These are phyloP conservation scores for Obelidium mucronatum DNA, from an alignment of 192 early-diverging fungal genomes.

Conservation along the genomic window DNA sequence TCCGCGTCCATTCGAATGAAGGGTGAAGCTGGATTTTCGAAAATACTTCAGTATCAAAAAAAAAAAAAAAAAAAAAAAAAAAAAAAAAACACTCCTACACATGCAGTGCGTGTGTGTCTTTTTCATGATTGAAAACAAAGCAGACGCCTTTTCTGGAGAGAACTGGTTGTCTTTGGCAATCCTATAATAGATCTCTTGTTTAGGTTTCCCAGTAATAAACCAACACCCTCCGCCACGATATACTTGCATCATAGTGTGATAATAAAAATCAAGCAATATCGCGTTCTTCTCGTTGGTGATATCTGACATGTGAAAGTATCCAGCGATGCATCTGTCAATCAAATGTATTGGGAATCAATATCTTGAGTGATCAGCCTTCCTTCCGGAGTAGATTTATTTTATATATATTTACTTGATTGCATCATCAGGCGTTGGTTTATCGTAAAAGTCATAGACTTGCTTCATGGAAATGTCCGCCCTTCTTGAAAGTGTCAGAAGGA, in stretches of 20 bases:
- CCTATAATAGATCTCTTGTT: conserved; percentile 26
- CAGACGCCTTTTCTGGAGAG: conserved; percentile 60
- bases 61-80: neutral
- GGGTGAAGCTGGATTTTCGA: conserved; percentile 43
- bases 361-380: no score
- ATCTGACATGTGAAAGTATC: conserved; percentile 25
- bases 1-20: conserved; percentile 53
- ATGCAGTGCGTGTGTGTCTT: conserved; percentile 45
- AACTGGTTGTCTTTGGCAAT: conserved; percentile 56
- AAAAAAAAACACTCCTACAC: conserved; percentile 33
- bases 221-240: no score
- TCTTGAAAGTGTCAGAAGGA: neutral
- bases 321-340: conserved; percentile 45
- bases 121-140: conserved; percentile 67
- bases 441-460: conserved; percentile 56
- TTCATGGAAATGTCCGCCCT: conserved; percentile 60
- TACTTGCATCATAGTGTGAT: conserved; percentile 53
- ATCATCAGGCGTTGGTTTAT: conserved; percentile 38
- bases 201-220: no score
- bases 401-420: conserved; percentile 40
- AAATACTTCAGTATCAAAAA: neutral
- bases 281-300: conserved; percentile 28
- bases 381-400: no score
- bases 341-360: no score
- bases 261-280: conserved; percentile 64